phyloP scores from a whole-genome alignment of 345 rosid species.

The Arabis alpina region DNA sequence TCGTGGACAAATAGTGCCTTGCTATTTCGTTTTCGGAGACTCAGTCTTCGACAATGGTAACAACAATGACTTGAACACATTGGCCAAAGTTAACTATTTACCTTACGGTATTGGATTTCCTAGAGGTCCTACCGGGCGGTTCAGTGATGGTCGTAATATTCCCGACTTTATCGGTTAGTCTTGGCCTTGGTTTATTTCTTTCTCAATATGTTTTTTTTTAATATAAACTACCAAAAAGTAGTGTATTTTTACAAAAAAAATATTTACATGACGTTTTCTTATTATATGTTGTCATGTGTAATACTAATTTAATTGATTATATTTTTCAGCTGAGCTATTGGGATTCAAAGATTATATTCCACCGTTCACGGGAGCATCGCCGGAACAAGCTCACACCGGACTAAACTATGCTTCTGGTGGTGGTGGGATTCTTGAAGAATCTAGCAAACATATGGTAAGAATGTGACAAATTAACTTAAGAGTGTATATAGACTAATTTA shows the following conservation, averaged over 20 bases:
- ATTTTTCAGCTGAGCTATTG: constrained; percentile 48
- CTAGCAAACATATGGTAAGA: constrained; percentile 57
- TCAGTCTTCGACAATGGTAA: no score
- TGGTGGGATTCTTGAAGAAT: constrained; percentile 59
- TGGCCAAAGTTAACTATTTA: constrained; percentile 53
- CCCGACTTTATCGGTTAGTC: constrained; percentile 59
- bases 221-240: constrained; percentile 1
- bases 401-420: constrained; percentile 73
- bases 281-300: neutral
- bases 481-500: neutral
- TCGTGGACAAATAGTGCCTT: constrained; percentile 49
- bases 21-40: constrained; percentile 71
- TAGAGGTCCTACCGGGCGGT: constrained; percentile 65
- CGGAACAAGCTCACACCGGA: constrained; percentile 45
- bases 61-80: constrained; percentile 51
- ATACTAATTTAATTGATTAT: no score
- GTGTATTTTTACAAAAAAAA: neutral
- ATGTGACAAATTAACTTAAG: neutral
- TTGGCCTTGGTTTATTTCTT: neutral
- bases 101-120: constrained; percentile 68
- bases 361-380: constrained; percentile 44
- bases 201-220: neutral
- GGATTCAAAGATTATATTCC: constrained; percentile 50
- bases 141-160: constrained; percentile 57
- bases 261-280: constrained; percentile 1